These are phyloP conservation scores for Basipetospora sp. DNA, from an alignment of 2,329 filamentous ascomycete genomes.

Conservation along the genomic window DNA sequence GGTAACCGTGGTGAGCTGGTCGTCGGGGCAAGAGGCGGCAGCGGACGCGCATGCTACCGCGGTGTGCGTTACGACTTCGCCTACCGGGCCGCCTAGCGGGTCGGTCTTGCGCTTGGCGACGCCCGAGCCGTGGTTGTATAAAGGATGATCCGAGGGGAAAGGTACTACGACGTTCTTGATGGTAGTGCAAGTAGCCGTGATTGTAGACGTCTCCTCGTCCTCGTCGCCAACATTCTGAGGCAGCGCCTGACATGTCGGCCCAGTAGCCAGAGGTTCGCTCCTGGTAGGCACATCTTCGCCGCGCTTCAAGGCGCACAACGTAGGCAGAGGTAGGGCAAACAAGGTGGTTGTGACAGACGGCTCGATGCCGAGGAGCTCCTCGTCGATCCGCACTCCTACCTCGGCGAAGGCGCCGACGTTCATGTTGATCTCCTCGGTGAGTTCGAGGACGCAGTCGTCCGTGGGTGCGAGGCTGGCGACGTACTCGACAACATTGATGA, in stretches of 20 bases:
- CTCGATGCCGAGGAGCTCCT: constrained; percentile 1
- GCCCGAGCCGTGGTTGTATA: too few relatives aligned
- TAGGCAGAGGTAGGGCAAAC: constrained; percentile 3
- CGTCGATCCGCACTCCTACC: background rate
- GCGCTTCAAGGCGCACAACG: background rate
- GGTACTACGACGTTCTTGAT: too few relatives aligned
- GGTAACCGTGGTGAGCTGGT: constrained; percentile 4
- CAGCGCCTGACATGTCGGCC: background rate
- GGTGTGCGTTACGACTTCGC: background rate
- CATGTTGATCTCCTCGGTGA: constrained; percentile 3
- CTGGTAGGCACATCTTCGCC: background rate
- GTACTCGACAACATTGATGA: constrained; percentile 5
- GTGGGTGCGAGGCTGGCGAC: constrained; percentile 2
- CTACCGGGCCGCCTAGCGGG: too few relatives aligned
- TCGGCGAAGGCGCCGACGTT: constrained; percentile 5
- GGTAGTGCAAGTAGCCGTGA: background rate
- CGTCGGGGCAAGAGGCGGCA: background rate
- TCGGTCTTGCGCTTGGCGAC: too few relatives aligned
- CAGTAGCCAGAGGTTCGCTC: background rate
- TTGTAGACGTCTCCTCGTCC: background rate
- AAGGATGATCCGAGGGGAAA: too few relatives aligned
- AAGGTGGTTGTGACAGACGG: constrained; percentile 3
- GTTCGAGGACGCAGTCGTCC: constrained; percentile 2
- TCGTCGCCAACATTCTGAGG: background rate
- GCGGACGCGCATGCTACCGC: constrained; percentile 1